phyloP scores from a whole-genome alignment of 1,139 yeast genomes.

The Arxiozyma bovina region DNA sequence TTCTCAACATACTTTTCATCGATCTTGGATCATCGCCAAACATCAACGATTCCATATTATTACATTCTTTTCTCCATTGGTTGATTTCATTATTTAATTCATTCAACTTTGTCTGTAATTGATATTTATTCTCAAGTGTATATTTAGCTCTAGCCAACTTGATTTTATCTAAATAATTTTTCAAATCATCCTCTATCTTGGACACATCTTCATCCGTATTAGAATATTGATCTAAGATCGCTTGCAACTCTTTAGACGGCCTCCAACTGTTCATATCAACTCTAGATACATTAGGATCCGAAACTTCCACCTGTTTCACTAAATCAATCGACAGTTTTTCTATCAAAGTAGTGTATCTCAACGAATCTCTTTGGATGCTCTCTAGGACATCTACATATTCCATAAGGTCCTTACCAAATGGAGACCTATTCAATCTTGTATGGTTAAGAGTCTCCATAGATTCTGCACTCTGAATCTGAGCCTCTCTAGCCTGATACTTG shows the following conservation, averaged over 20 bases:
- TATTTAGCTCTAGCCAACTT: conserved; percentile 28
- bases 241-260: conserved; percentile 18
- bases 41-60: conserved; percentile 24
- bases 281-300: conserved; percentile 15
- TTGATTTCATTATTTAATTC: conserved; percentile 23
- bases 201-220: neutral
- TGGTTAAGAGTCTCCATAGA: conserved; percentile 3
- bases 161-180: conserved; percentile 21
- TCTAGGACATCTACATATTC: conserved; percentile 15
- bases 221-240: conserved; percentile 16
- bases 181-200: neutral
- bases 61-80: conserved; percentile 28
- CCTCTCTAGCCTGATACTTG: conserved; percentile 18
- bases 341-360: conserved; percentile 23
- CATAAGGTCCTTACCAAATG: conserved; percentile 6
- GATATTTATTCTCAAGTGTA: conserved; percentile 25
- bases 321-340: conserved; percentile 23
- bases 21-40: conserved; percentile 28
- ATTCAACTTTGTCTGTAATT: conserved; percentile 19
- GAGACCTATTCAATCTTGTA: neutral
- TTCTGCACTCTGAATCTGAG: conserved; percentile 10
- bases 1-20: conserved; percentile 21
- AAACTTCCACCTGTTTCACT: conserved; percentile 21
- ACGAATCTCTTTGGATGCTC: conserved; percentile 13
- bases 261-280: conserved; percentile 18